Base-by-base conservation (phyloP, 202 grass and related monocot species). In the Bolboschoenoplectus hybrid region DNA sequence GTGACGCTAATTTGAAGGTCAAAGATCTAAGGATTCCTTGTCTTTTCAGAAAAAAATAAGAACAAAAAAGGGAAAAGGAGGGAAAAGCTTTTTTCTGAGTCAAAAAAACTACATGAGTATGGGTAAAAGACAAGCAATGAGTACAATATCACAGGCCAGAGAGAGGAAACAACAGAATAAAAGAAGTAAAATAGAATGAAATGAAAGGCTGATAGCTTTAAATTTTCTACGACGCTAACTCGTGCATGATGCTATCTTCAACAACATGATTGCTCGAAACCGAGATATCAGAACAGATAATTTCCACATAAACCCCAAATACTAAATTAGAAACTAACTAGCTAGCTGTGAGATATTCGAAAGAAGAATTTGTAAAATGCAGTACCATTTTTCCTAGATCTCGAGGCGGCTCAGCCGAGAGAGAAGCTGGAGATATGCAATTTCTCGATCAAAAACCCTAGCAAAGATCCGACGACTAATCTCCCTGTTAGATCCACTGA, bases 361-460 rank as follows among this genome's bases (percentile, higher is more conserved):
- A 50, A 82, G 12, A 44, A 57, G n/a, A 51, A 55, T 66, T 51
- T 39, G 19, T 16, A 67, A 71, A 84, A 69, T 55, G 63, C 35
- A 67, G 82, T 84, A 84, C 82, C 82, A 84, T 84, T 55, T 57
- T 71, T 20, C 9, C 13, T 40, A 84, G 82, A 84, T 84, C 82
- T 84, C 61, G 20, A 58, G 82, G 82, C 82, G 65, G 82, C 82
- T 84, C 82, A 84, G 65, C 65, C 63, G 49, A 82, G 62, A 67
- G 20, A 67, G 45, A 32, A 65, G 58, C 81, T 82, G 26, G 13
- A 84, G 4, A 65, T 4, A 39, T 2, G 32, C 62, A 56, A 69
- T 11, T 55, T 32, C 14, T 57, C 47, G 66, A 84, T 71, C 82
- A 67, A 84, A 72, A 84, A 84, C 82, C 65, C 63, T 69, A 84